Percentiles rank a stretch among this genome's conserved stretches.
phyloP scores from a whole-genome alignment of 148 eudicot genomes.

The Talinum fruticosum region DNA sequence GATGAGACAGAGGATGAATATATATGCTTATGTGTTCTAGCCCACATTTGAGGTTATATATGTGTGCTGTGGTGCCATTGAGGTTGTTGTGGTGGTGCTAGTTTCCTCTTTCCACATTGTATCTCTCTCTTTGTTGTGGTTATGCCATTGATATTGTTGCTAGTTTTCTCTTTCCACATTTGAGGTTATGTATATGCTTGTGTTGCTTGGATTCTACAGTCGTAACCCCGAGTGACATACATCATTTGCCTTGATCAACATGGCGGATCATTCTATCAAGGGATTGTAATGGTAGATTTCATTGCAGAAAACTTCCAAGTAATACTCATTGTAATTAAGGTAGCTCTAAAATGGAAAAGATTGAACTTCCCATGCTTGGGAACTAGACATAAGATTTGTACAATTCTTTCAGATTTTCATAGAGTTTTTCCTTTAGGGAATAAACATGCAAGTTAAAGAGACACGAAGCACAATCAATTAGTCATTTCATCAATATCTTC shows the following conservation, averaged over 20 bases:
- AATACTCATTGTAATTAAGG: constrained; percentile 72
- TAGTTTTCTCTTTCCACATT: no score
- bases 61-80: no score
- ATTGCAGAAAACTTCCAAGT: constrained; percentile 38
- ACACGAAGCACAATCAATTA: background rate
- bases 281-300: constrained; percentile 30
- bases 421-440: constrained; percentile 48
- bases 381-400: constrained; percentile 56
- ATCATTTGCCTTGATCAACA: background rate
- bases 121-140: no score
- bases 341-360: constrained; percentile 66
- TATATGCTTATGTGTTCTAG: no score
- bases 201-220: background rate
- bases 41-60: no score
- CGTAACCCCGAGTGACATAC: background rate
- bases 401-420: constrained; percentile 56
- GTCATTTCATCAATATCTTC: background rate
- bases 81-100: no score
- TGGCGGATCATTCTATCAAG: constrained; percentile 16
- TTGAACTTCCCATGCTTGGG: constrained; percentile 73
- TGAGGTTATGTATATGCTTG: no score
- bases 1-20: no score
- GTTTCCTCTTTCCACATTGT: no score
- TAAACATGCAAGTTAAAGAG: constrained; percentile 43
- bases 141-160: no score